Conservation (phyloP, 257 asterid genomes). For the Cynanchum wilfordii region DNA sequence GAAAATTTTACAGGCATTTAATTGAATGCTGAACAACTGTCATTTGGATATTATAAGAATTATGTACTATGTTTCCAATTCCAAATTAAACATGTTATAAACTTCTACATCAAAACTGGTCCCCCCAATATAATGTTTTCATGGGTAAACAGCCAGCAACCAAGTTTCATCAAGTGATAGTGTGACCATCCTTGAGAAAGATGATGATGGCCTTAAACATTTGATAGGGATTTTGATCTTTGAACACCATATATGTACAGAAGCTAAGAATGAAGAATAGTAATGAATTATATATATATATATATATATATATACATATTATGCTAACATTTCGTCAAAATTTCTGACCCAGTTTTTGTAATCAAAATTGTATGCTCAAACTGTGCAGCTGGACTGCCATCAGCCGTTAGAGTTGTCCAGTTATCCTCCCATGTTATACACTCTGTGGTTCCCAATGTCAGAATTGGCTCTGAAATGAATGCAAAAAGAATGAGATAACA, state of each 20-base stretch:
- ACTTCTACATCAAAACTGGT: background rate
- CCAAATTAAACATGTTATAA: background rate
- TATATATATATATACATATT: too few relatives aligned
- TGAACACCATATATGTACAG: background rate
- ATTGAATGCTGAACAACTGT: background rate
- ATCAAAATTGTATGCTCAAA: conserved; percentile 94
- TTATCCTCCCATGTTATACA: conserved; percentile 96
- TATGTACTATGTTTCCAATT: background rate
- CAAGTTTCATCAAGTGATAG: background rate
- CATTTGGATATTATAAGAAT: background rate
- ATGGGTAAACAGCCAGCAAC: background rate
- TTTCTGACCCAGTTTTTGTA: conserved; percentile 85
- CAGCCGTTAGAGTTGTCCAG: conserved; percentile 95
- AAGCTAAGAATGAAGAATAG: background rate
- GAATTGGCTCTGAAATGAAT: conserved; percentile 66
- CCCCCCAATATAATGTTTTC: conserved; percentile 2
- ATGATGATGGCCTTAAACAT: background rate
- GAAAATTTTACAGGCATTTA: background rate
- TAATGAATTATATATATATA: too few relatives aligned
- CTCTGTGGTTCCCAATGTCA: conserved; percentile 75
- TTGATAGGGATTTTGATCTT: background rate
- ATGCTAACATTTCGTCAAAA: conserved; percentile 43
- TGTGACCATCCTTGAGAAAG: background rate
- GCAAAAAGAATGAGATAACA: background rate
- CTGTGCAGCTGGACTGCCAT: conserved; percentile 96